Percentiles rank a stretch among this genome's conserved stretches.
phyloP scores from a whole-genome alignment of 345 rosid species.

The Angophora floribunda region DNA sequence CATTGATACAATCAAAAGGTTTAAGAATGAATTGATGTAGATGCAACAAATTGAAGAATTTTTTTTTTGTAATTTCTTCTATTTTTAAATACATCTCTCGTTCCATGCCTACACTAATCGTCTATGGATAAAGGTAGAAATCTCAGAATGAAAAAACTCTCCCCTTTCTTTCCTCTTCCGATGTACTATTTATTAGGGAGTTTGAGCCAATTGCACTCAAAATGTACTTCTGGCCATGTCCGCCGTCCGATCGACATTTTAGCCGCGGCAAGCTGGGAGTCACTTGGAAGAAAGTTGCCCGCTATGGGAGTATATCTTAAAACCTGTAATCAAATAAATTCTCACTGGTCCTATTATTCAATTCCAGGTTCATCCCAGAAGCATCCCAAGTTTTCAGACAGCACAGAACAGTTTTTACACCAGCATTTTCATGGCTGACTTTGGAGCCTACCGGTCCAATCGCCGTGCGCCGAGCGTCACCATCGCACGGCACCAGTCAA shows the following conservation, averaged over 20 bases:
- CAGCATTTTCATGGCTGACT: background rate
- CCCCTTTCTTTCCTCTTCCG: background rate
- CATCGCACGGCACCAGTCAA: background rate
- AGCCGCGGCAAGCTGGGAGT: too few relatives aligned
- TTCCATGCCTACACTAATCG: background rate
- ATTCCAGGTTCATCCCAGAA: background rate
- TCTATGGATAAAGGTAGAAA: background rate
- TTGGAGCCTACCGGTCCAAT: background rate
- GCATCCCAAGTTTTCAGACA: background rate
- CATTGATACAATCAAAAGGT: fast-evolving
- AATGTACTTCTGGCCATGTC: background rate
- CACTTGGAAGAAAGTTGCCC: too few relatives aligned
- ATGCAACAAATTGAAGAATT: too few relatives aligned
- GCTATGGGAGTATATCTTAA: too few relatives aligned
- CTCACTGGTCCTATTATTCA: too few relatives aligned
- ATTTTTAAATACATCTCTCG: background rate
- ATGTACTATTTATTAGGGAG: background rate
- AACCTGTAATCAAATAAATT: too few relatives aligned
- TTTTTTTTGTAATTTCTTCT: too few relatives aligned
- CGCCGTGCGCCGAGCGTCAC: background rate
- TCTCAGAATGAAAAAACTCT: background rate
- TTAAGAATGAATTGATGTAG: too few relatives aligned
- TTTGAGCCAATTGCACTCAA: background rate
- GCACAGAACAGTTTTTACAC: background rate
- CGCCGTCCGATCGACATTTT: background rate